Evolutionary conservation across 495 filamentous ascomycete genomes (phyloP), one percentile per base, ranked within the genome.

Genomic region (Penicillium lagena): DNA sequence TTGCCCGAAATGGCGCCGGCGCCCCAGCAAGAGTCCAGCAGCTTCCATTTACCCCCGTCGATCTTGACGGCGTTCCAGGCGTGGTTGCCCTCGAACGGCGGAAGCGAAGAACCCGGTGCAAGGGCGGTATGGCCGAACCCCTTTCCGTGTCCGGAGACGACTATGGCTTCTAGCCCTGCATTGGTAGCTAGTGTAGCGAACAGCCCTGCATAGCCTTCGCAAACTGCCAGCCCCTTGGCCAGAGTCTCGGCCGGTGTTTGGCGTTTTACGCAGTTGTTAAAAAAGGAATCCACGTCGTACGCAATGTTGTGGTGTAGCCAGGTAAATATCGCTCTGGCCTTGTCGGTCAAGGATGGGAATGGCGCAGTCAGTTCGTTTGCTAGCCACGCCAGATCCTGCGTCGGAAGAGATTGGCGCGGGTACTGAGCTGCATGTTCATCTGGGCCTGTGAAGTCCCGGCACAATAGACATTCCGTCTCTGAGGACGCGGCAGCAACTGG

Each of bases 41-140:
- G 73, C 63, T 96, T 95, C 91, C 91, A 98, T 47, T 83, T 78
- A 2, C 84, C 84, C 34, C 81, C 75, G 47, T 95, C 90, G 43
- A 96, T 89, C 37, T 78, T 77, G 12, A 96, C 86, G 0, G 83
- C 93, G 55, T 91, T 97, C 93, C 93, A 98, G 7, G 93, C 93
- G 64, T 98, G 88, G 35, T 76, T 78, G 4, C 64, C 62, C 1
- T 71, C 52, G 47, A 81, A 74, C 0, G 80, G 72, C 1, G 90
- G 88, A 0, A 80, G 42, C 0, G 70, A 58, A 10, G 80, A 64
- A 5, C 81, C 82, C 0, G 76, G 71, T 14, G 63, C 55, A 0
- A 84, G 61, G 22, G 77, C 61, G 0, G 42, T 52, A 55, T 86
- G 83, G 7, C 90, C 85, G 54, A 73, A 91, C 3, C 93, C 93